phyloP scores from a whole-genome alignment of 495 filamentous ascomycete genomes.

The Physcia stellaris region DNA sequence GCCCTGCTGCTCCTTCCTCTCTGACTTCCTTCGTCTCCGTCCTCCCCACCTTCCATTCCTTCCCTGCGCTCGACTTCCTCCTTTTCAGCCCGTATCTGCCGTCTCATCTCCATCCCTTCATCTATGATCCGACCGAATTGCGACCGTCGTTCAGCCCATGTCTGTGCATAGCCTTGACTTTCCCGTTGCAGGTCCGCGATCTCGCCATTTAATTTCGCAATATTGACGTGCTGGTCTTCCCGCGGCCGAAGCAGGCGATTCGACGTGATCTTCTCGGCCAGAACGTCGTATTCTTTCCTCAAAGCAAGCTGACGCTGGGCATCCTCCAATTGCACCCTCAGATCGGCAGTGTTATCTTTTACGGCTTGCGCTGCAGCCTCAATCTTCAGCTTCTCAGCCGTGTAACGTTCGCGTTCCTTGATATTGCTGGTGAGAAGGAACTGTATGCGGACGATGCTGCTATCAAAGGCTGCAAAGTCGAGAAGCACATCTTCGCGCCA shows the following conservation, averaged over 20 bases:
- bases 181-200: slow-evolving; percentile 78
- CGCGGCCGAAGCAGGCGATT: slow-evolving; percentile 67
- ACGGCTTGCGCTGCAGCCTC: slow-evolving; percentile 60
- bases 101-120: slow-evolving; percentile 72
- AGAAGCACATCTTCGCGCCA: slow-evolving; percentile 73
- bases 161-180: slow-evolving; percentile 63
- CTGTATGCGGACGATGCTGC: slow-evolving; percentile 75
- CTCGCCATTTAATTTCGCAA: slow-evolving; percentile 72
- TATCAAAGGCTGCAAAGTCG: slow-evolving; percentile 85
- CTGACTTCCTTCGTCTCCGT: slow-evolving; percentile 40
- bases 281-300: slow-evolving; percentile 74
- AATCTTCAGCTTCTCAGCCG: slow-evolving; percentile 64
- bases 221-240: slow-evolving; percentile 65
- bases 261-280: slow-evolving; percentile 73
- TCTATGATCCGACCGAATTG: slow-evolving; percentile 88
- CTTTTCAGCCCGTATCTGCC: slow-evolving; percentile 87
- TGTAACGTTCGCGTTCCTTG: slow-evolving; percentile 76
- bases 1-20: slow-evolving; percentile 38
- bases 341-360: slow-evolving; percentile 55
- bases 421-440: slow-evolving; percentile 72
- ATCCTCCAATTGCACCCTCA: slow-evolving; percentile 58
- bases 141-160: slow-evolving; percentile 73
- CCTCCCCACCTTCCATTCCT: slow-evolving; percentile 75
- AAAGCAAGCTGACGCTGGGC: slow-evolving; percentile 63
- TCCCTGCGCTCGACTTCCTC: slow-evolving; percentile 66